phyloP scores from a whole-genome alignment of 371 early-diverging fungal genomes.

The Sporodiniella umbellata region DNA sequence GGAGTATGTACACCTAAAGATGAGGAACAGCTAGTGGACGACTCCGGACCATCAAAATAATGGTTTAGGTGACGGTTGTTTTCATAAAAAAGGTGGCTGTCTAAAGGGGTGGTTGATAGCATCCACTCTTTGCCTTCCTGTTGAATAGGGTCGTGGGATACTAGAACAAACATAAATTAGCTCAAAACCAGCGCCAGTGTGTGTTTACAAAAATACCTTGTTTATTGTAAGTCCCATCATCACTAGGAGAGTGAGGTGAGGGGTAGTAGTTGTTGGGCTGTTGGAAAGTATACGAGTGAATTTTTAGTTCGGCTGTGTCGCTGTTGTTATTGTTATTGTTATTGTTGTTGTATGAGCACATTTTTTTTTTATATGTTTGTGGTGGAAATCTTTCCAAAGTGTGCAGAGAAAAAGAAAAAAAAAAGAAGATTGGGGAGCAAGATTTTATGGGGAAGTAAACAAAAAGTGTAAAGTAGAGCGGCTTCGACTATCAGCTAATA shows the following conservation, averaged over 20 bases:
- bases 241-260: slow-evolving; percentile 6
- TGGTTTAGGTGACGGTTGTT: neutral
- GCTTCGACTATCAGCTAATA: too few species aligned
- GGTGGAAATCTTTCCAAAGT: too few species aligned
- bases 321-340: too few species aligned
- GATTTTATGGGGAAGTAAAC: too few species aligned
- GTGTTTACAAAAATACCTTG: slow-evolving; percentile 3
- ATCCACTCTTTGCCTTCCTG: neutral
- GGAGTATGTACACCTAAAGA: slow-evolving; percentile 23
- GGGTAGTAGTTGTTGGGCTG: slow-evolving; percentile 9
- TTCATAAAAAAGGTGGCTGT: neutral
- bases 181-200: neutral
- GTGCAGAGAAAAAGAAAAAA: too few species aligned
- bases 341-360: too few species aligned
- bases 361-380: too few species aligned
- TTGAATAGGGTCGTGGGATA: neutral
- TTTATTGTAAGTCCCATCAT: neutral
- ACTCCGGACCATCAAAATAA: neutral
- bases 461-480: too few species aligned
- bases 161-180: neutral
- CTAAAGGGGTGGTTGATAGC: neutral
- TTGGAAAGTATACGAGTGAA: too few species aligned
- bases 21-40: slow-evolving; percentile 8
- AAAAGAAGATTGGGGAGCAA: too few species aligned
- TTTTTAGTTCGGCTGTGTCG: too few species aligned